Percentiles rank a stretch among this genome's conserved stretches.
phyloP scores from a whole-genome alignment of 495 filamentous ascomycete species.

The Thermochaetoides thermophila region DNA sequence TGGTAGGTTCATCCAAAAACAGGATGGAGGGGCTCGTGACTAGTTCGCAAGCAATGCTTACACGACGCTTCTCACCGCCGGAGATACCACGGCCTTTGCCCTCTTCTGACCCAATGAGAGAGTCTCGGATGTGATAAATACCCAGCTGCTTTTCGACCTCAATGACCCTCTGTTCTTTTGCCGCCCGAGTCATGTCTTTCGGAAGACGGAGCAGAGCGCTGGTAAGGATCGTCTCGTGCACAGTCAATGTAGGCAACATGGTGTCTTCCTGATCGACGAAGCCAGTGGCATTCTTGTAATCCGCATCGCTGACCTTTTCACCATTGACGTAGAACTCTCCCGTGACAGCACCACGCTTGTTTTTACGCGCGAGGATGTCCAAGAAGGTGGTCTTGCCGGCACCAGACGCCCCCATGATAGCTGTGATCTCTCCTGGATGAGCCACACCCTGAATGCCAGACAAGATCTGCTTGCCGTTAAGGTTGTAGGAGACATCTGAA shows the following conservation, averaged over 20 bases:
- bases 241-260: slow-evolving; percentile 91
- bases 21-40: slow-evolving; percentile 96
- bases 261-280: slow-evolving; percentile 98
- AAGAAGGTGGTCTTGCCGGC: slow-evolving; percentile 96
- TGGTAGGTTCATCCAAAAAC: slow-evolving; percentile 94
- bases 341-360: slow-evolving; percentile 67
- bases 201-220: slow-evolving; percentile 84
- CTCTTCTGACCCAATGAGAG: slow-evolving; percentile 95
- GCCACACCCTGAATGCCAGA: slow-evolving; percentile 68
- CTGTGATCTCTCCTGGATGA: slow-evolving; percentile 78
- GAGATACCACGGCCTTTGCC: slow-evolving; percentile 89
- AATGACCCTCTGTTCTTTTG: slow-evolving; percentile 77
- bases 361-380: slow-evolving; percentile 93
- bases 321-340: slow-evolving; percentile 92
- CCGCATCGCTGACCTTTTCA: slow-evolving; percentile 68
- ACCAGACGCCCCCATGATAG: slow-evolving; percentile 96
- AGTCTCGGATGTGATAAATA: slow-evolving; percentile 81
- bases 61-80: slow-evolving; percentile 88
- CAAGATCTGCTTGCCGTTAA: slow-evolving; percentile 82
- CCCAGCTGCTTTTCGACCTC: slow-evolving; percentile 94
- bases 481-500: slow-evolving; percentile 68
- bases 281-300: slow-evolving; percentile 81
- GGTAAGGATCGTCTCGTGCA: slow-evolving; percentile 94
- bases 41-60: slow-evolving; percentile 93
- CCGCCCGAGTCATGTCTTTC: slow-evolving; percentile 67